Evolutionary conservation across 805 yeast species (phyloP), one percentile per base, ranked within the genome.

Genomic region (Saturnispora saitoi): DNA sequence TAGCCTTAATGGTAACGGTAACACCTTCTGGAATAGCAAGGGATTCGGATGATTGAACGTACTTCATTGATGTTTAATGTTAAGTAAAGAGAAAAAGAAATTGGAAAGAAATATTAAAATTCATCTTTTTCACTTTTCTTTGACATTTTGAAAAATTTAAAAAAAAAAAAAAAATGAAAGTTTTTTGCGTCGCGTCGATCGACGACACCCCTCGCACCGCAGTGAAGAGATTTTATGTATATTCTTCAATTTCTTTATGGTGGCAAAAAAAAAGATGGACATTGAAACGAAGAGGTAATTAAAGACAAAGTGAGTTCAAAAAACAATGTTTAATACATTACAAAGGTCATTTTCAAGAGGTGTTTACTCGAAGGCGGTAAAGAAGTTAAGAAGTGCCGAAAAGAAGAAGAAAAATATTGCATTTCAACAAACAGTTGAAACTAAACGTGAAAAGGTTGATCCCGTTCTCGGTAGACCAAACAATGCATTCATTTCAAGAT

Each of bases 11-110:
- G 70, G 75, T 73, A 63, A 93, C 86, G 64, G 83, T 77, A 58
- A 93, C 99, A 68, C 86, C 96, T 73, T 86, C 95, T 74, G 99
- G 98, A 72, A 78, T 68, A 34, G 69, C 78, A 65, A 78, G 68
- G 63, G 68, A 60, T 69, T 78, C 81, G 62, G 74, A 77, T 53
- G 83, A 75, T 66, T 76, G 80, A 58, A 78, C 65, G 81, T 76
- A 78, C 73, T 76, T 78, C 83, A 78, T 78, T 64, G 43, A 53
- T 42, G 15, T 17, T 19, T 24, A 34, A 6, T 15, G 12, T 11
- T 28, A 19, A 37, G 15, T 19, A n/a, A 14, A 32, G 4, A 20
- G 42, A 37, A 28, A 17, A 22, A 11, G 19, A 15, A 26, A 19
- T 19, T 15, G 26, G 30, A 15, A 42, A 2, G 20, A 26, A 37